Percentiles rank a stretch among this genome's conserved stretches.
These are phyloP conservation scores for Ilyonectria robusta DNA, from an alignment of 2,329 filamentous ascomycete genomes.

Conservation along the genomic window DNA sequence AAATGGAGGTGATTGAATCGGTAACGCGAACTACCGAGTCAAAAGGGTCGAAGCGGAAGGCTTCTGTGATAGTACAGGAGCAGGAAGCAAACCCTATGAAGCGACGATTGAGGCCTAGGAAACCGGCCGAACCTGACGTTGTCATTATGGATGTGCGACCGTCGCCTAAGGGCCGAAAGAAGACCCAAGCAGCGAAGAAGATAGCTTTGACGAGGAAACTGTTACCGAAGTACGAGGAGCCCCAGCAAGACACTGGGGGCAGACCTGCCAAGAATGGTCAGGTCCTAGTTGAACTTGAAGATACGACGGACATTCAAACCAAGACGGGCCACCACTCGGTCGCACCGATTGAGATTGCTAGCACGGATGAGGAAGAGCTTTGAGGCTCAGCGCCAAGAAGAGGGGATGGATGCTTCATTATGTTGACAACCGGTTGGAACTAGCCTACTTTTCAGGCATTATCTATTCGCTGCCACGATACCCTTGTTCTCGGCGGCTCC, in stretches of 20 bases:
- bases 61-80: conserved; percentile 4
- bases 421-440: conserved; percentile 19
- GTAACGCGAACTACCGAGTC: not conserved
- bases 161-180: conserved; percentile 21
- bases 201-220: conserved; percentile 20
- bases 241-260: conserved; percentile 1
- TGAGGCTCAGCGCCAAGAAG: conserved; percentile 23
- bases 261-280: conserved; percentile 14
- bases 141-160: conserved; percentile 24
- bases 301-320: conserved; percentile 24
- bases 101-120: conserved; percentile 42
- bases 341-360: conserved; percentile 34
- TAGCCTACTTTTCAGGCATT: conserved; percentile 26
- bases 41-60: conserved; percentile 15
- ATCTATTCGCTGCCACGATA: conserved; percentile 43
- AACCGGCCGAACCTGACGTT: conserved; percentile 27
- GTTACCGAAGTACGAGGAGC: not conserved
- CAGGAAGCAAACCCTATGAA: conserved; percentile 35
- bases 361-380: conserved; percentile 39
- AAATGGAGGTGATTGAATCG: conserved; percentile 8
- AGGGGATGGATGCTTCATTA: conserved; percentile 12
- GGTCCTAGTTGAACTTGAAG: conserved; percentile 17
- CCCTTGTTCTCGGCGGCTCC: conserved; percentile 32
- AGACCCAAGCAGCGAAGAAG: conserved; percentile 24
- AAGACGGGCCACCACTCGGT: conserved; percentile 30